Base-by-base conservation (phyloP, 768 basidiomycete genomes). In the Termitomyces sp. region DNA sequence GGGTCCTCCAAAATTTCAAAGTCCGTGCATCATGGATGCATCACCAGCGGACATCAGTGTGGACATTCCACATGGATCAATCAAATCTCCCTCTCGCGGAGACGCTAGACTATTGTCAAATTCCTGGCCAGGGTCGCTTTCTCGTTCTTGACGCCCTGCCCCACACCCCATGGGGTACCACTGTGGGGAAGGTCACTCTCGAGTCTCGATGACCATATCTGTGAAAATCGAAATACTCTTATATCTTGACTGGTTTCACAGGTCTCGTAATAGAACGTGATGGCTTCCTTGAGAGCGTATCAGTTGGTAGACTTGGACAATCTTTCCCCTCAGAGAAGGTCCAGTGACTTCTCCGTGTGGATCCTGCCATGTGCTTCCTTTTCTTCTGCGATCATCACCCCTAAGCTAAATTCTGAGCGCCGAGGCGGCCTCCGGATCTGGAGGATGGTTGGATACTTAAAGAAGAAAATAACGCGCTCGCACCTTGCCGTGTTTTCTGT, bases 321-420 rank as follows among this genome's bases (percentile, higher is more conserved):
- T 47, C 32, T 49, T 57, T n/a, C 35, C 49, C 52, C 48, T 54
- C 46, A 27, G 55, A 57, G 56, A 53, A 55, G 59, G 55, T 56
- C 59, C 51, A 61, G 54, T 68, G 67, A 60, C 62, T 57, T 56
- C 25, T 5, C 1, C 37, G 64, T 60, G 55, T 56, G 47, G 52
- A 49, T 57, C 39, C 56, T 44, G 49, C 64, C 68, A 69, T 66
- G 66, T 65, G 64, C 65, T 63, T 49, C 58, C 66, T 64, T 63
- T 63, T 64, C 42, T 60, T 61, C 52, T 56, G 52, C 61, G 67
- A 69, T 68, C 59, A 66, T 63, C 64, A 37, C 35, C 34, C 34
- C 34, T 34, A 14, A 34, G 3, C 12, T 34, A 12, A n/a, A n/a
- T n/a, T 9, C 34, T 35, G 12, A 37, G 35, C 12, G 14, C 16